Evolutionary conservation across 345 rosid species (phyloP).

Genomic region (Arabidopsis arenosa): DNA sequence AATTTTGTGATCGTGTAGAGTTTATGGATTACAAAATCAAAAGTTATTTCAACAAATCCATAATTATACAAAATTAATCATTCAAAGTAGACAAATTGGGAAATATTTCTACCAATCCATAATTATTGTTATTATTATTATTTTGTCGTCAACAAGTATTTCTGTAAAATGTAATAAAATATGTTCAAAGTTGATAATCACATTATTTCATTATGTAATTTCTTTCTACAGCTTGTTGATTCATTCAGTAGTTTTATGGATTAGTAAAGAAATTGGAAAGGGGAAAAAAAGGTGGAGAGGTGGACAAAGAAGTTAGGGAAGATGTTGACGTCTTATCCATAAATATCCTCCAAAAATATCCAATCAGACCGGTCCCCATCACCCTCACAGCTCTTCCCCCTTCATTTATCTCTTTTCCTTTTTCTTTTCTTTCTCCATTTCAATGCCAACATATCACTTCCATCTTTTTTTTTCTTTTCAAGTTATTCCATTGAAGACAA

Average conservation of each 20-base stretch:
- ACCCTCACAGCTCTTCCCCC: conserved; percentile 11
- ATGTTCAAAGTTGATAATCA: not conserved
- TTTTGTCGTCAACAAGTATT: too few relatives aligned
- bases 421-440: conserved; percentile 1
- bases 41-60: too few relatives aligned
- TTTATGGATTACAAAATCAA: not conserved
- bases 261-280: not conserved
- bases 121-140: too few relatives aligned
- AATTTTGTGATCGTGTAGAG: not conserved
- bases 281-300: conserved; percentile 22
- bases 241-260: not conserved
- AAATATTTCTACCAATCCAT: too few relatives aligned
- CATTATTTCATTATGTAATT: not conserved
- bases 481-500: not conserved
- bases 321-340: conserved; percentile 67
- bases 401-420: conserved; percentile 1
- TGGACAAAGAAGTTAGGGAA: conserved; percentile 54
- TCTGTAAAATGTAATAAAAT: not conserved
- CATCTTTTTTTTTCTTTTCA: not conserved
- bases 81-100: not conserved
- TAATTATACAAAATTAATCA: not conserved
- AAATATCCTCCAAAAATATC: conserved; percentile 48
- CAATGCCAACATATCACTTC: conserved; percentile 22
- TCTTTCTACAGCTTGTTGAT: not conserved
- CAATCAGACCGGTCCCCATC: conserved; percentile 44